Percentiles rank a stretch among this genome's conserved stretches.
These are phyloP conservation scores for Hypholoma fasciculare DNA, from an alignment of 768 basidiomycete genomes.

Conservation along the genomic window DNA sequence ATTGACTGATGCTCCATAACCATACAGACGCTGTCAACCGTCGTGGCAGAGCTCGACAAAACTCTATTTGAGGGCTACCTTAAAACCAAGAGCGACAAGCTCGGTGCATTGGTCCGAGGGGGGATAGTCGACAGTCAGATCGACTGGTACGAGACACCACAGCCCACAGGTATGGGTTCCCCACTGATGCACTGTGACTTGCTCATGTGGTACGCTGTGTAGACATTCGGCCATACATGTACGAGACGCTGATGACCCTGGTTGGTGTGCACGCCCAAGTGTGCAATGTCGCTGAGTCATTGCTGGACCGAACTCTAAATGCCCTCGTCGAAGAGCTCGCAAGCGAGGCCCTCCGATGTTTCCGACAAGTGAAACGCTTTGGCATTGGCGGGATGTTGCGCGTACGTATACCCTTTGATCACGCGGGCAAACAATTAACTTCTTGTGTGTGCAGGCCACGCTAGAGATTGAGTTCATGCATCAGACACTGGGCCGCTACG, in stretches of 20 bases:
- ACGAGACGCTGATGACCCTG: conserved; percentile 81
- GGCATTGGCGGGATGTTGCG: conserved; percentile 99
- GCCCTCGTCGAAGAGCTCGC: conserved; percentile 83
- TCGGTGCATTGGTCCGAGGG: conserved; percentile 65
- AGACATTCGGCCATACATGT: conserved; percentile 96
- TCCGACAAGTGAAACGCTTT: conserved; percentile 87
- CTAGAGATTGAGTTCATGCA: conserved; percentile 99
- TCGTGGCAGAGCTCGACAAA: conserved; percentile 83
- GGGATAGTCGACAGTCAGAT: conserved; percentile 81
- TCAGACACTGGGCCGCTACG: conserved; percentile 89
- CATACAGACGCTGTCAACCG: conserved; percentile 66
- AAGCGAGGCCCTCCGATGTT: conserved; percentile 79
- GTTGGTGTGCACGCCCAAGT: conserved; percentile 94
- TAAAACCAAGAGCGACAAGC: conserved; percentile 73
- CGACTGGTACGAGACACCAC: conserved; percentile 94
- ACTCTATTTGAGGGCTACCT: conserved; percentile 88
- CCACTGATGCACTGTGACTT: conserved; percentile 7
- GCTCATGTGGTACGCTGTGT: conserved; percentile 1
- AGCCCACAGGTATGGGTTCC: conserved; percentile 73
- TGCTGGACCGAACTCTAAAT: conserved; percentile 81
- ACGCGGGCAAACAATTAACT: not conserved
- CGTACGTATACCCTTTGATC: conserved; percentile 44
- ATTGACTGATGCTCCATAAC: not conserved
- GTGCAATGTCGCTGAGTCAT: conserved; percentile 71
- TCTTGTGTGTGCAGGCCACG: conserved; percentile 65